Evolutionary conservation across 805 yeast genomes (phyloP).

Genomic region (Ascoidea rubescens): DNA sequence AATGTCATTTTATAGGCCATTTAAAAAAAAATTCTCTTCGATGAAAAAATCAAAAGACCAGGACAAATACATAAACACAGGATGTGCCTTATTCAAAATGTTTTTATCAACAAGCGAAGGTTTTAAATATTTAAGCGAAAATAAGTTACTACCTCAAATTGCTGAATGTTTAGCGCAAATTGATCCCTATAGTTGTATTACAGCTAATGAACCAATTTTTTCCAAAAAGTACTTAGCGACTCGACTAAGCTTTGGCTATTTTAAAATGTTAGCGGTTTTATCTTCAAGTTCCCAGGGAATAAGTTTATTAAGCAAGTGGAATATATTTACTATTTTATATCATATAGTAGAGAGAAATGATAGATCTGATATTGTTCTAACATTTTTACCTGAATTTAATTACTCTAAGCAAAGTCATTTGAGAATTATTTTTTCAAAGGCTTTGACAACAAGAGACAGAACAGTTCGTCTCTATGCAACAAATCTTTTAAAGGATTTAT

Average conservation of each 20-base stretch:
- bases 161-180: slow-evolving; percentile 82
- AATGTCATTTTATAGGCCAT: slow-evolving; percentile 81
- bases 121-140: slow-evolving; percentile 45
- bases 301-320: slow-evolving; percentile 64
- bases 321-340: slow-evolving; percentile 67
- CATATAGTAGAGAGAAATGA: slow-evolving; percentile 47
- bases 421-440: slow-evolving; percentile 49
- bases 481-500: slow-evolving; percentile 22
- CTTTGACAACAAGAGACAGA: slow-evolving; percentile 40
- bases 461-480: slow-evolving; percentile 46
- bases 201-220: slow-evolving; percentile 62
- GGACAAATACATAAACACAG: slow-evolving; percentile 50
- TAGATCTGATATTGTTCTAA: slow-evolving; percentile 41
- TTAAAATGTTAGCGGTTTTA: slow-evolving; percentile 64
- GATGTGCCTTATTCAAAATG: slow-evolving; percentile 59
- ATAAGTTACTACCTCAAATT: slow-evolving; percentile 74
- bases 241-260: slow-evolving; percentile 65
- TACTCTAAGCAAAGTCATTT: slow-evolving; percentile 50
- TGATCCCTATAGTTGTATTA: slow-evolving; percentile 66
- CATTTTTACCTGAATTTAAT: slow-evolving; percentile 49
- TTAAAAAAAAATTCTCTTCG: slow-evolving; percentile 65
- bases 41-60: slow-evolving; percentile 35
- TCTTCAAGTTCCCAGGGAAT: slow-evolving; percentile 50
- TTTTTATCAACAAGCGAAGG: slow-evolving; percentile 55
- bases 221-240: slow-evolving; percentile 41